phyloP scores from a whole-genome alignment of 2,329 filamentous ascomycete species.

The Epichloe scottii region DNA sequence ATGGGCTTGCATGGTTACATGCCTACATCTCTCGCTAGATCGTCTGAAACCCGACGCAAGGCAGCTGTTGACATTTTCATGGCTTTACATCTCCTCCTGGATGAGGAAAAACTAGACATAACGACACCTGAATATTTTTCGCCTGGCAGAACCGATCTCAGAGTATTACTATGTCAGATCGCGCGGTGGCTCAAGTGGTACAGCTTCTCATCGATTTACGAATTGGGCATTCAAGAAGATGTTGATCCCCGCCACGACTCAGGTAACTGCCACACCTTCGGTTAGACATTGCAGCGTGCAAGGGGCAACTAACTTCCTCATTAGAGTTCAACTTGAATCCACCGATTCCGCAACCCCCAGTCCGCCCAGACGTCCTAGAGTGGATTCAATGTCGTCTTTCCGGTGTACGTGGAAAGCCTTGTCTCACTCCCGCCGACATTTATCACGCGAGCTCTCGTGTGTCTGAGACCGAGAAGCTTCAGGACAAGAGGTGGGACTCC shows the following conservation, averaged over 20 bases:
- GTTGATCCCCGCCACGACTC: constrained; percentile 25
- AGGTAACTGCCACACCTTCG: constrained; percentile 18
- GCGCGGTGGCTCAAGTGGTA: constrained; percentile 69
- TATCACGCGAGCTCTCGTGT: constrained; percentile 27
- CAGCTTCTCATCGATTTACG: constrained; percentile 34
- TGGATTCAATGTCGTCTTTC: constrained; percentile 40
- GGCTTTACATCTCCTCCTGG: constrained; percentile 72
- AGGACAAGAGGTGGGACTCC: constrained; percentile 29
- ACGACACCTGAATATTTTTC: constrained; percentile 32
- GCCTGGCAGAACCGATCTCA: constrained; percentile 39
- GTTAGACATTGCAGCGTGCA: not conserved
- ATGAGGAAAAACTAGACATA: constrained; percentile 76
- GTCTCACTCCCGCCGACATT: constrained; percentile 32
- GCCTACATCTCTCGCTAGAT: constrained; percentile 44
- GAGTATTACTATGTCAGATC: constrained; percentile 69
- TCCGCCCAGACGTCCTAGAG: constrained; percentile 32
- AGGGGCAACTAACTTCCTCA: not conserved
- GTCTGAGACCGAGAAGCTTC: constrained; percentile 21
- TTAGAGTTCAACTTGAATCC: constrained; percentile 21
- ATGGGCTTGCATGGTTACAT: constrained; percentile 47
- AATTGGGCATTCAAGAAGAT: constrained; percentile 40
- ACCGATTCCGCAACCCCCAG: constrained; percentile 20
- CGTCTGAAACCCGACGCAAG: constrained; percentile 44
- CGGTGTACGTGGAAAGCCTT: constrained; percentile 22
- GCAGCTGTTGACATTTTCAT: constrained; percentile 57